Conservation (phyloP, 768 basidiomycete genomes). For the Mycena vitilis region DNA sequence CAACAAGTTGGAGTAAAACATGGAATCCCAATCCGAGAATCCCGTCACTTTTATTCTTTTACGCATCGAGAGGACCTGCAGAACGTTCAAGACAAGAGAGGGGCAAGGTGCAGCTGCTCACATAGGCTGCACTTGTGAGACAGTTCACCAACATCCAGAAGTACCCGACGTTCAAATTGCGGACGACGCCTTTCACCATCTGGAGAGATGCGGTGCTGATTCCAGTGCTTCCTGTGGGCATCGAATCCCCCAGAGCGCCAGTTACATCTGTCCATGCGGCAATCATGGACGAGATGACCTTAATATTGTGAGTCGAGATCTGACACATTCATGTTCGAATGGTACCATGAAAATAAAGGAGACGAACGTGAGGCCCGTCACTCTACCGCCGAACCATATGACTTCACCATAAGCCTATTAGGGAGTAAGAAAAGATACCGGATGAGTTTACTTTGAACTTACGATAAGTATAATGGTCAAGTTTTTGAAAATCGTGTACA, state of each 20-base stretch:
- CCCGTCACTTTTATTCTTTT: constrained; percentile 95
- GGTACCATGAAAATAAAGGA: constrained; percentile 93
- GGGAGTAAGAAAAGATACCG: constrained; percentile 1
- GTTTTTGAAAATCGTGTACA: constrained; percentile 99
- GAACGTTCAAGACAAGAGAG: too few species aligned
- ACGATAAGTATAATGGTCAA: constrained; percentile 99
- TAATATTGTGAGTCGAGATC: constrained; percentile 11
- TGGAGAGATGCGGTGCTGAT: constrained; percentile 51
- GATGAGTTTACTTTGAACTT: constrained; percentile 39
- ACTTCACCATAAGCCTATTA: constrained; percentile 96
- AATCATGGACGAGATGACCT: constrained; percentile 93
- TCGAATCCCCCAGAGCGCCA: constrained; percentile 51
- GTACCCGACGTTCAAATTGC: constrained; percentile 81
- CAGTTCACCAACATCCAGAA: constrained; percentile 98
- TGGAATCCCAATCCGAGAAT: constrained; percentile 98
- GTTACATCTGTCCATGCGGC: constrained; percentile 96
- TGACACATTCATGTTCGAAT: constrained; percentile 34
- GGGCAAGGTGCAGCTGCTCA: constrained; percentile 57
- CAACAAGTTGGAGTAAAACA: constrained; percentile 98
- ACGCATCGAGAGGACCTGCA: constrained; percentile 96
- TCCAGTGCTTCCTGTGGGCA: constrained; percentile 49
- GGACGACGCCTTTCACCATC: constrained; percentile 58
- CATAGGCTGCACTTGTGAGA: constrained; percentile 89
- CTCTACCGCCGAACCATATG: constrained; percentile 92
- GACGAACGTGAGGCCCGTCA: constrained; percentile 87